A percentile compares a stretch with the other conserved stretches of the same genome.
Conservation (phyloP, 352 stramenopile species). For the Globisporangium irregulare region DNA sequence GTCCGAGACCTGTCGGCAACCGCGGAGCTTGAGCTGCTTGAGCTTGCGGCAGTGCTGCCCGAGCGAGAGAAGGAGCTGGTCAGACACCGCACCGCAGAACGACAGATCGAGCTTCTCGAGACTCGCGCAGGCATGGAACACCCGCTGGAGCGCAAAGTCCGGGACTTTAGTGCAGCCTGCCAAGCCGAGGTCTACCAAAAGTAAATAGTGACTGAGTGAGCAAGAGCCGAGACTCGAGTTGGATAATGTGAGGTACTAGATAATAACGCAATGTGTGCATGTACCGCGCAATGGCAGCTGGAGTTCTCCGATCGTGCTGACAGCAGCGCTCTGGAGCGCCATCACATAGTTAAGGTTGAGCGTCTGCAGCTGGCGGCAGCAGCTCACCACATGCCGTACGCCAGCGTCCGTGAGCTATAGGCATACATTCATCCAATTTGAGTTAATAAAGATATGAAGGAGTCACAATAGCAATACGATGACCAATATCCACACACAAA, state of each 20-base stretch:
- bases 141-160: constrained; percentile 76
- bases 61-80: constrained; percentile 75
- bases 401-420: constrained; percentile 55
- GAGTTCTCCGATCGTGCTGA: constrained; percentile 56
- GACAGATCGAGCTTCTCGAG: constrained; percentile 79
- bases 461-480: no score
- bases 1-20: constrained; percentile 88
- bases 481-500: not conserved
- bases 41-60: constrained; percentile 62
- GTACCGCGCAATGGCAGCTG: constrained; percentile 51
- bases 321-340: constrained; percentile 40
- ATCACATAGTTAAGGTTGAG: constrained; percentile 60
- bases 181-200: constrained; percentile 48
- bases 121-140: constrained; percentile 68
- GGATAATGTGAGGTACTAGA: not conserved
- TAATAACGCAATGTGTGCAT: not conserved
- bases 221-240: constrained; percentile 8
- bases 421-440: no score
- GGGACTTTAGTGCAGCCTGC: constrained; percentile 74
- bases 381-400: constrained; percentile 46
- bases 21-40: constrained; percentile 59
- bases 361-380: constrained; percentile 44
- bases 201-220: not conserved
- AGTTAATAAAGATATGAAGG: no score
- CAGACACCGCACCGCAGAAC: constrained; percentile 72